Conservation (phyloP, 2,329 filamentous ascomycete genomes). For the Fusarium concolor region DNA sequence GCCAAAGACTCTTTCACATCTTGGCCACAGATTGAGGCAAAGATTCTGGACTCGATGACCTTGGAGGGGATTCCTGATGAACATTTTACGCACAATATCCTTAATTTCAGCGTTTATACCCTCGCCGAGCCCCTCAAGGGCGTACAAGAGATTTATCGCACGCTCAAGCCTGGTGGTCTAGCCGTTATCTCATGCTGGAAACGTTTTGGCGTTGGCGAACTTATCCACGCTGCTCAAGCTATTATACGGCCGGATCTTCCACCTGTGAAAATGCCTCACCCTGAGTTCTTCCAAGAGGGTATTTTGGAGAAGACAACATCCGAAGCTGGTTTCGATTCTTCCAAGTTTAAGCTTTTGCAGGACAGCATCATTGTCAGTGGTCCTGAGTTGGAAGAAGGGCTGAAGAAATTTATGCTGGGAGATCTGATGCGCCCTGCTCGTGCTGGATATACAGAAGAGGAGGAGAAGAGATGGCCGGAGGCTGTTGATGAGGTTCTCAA, state of each 20-base stretch:
- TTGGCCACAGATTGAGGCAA: conserved; percentile 14
- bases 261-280: conserved; percentile 41
- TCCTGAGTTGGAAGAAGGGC: conserved; percentile 23
- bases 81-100: conserved; percentile 45
- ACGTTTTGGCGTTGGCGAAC: conserved; percentile 41
- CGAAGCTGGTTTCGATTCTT: conserved; percentile 42
- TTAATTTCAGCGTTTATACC: conserved; percentile 50
- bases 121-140: conserved; percentile 39
- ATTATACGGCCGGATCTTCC: conserved; percentile 46
- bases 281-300: conserved; percentile 43
- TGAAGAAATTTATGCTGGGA: conserved; percentile 42
- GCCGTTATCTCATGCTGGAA: conserved; percentile 44
- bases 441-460: conserved; percentile 39
- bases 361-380: conserved; percentile 29
- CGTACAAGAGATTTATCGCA: conserved; percentile 48
- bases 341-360: conserved; percentile 17
- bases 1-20: conserved; percentile 28
- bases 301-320: conserved; percentile 32
- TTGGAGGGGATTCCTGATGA: conserved; percentile 34
- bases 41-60: conserved; percentile 36
- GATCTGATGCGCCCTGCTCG: conserved; percentile 37
- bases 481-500: conserved; percentile 37
- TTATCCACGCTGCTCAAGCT: conserved; percentile 47
- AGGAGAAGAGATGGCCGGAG: conserved; percentile 38
- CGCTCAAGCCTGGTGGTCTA: conserved; percentile 45